Base-by-base conservation (phyloP, 1,284 basidiomycete genomes). In the Heterobasidion parviporum region DNA sequence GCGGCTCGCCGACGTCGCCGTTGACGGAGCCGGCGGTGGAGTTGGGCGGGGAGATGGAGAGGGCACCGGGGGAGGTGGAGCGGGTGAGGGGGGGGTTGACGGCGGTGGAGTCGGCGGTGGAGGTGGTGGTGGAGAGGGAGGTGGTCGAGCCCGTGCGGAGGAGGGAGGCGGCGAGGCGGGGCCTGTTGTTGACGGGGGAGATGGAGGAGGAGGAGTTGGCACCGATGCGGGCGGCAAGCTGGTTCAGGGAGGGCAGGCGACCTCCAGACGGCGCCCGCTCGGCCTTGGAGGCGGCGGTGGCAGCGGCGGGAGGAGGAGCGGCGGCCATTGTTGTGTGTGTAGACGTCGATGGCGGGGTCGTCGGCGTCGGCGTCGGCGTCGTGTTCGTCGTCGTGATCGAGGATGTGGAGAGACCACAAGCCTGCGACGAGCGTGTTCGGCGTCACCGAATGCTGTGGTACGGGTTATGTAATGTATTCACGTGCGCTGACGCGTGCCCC, bases 221-320 rank as follows among this genome's bases (percentile, higher is more conserved):
- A 16, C 47, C 52, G 34, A 89, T 87, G 54, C 85, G 82, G 2
- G 87, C 87, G 3, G 86, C 88, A 53, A 90, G 82, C 69, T 89
- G 85, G 70, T 88, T 86, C 14, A 90, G 77, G n/a, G 87, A 88
- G 0, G 87, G 87, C 50, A 85, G 73, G 44, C 85, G 79, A 10
- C 65, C 35, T 26, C 65, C 64, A 6, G 69, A 20, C 8, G 61
- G 54, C 16, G 70, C 55, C 18, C 73, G 68, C 54, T 78, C 76
- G 10, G 72, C 64, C 62, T 75, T 79, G 47, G 72, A 64, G 4
- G 66, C 71, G 56, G 73, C 69, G 54, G 70, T 47, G 44, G 57
- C 49, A 26, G 63, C 52, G 38, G 65, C 55, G 43, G 63, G 62
- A 8, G 68, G 56, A 52, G 65, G 38, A 41, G 38, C n/a, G 38